Percentiles rank a stretch among this genome's conserved stretches.
Evolutionary conservation across 208 protist species (phyloP).

Genomic region (Endotrypanum monterogeii): DNA sequence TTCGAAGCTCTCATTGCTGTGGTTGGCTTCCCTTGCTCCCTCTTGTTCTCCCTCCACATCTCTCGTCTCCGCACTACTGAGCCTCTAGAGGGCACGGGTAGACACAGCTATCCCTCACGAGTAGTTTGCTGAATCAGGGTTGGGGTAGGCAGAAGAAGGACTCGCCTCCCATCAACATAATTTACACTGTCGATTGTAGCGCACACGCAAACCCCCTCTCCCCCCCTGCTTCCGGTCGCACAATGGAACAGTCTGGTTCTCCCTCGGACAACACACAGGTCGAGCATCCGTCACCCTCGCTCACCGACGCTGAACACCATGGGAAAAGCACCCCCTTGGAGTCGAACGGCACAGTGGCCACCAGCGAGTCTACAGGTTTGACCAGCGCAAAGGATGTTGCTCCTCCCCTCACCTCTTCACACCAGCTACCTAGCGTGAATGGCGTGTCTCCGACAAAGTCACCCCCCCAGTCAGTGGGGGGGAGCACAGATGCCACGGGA

Average conservation of each 20-base stretch:
- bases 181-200: background rate
- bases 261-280: background rate
- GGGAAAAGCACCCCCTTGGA: background rate
- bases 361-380: background rate
- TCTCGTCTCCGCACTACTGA: background rate
- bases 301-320: background rate
- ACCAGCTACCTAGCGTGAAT: background rate
- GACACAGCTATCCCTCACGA: background rate
- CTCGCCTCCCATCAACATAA: background rate
- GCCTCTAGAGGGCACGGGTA: background rate
- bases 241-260: background rate
- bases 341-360: background rate
- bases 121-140: background rate
- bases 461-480: too few relatives aligned
- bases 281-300: background rate
- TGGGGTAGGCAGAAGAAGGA: background rate
- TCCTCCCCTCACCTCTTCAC: background rate
- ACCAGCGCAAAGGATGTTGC: background rate
- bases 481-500: background rate
- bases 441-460: background rate
- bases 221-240: background rate
- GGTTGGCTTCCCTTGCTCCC: background rate
- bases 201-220: background rate
- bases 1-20: background rate
- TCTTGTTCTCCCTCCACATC: background rate